Evolutionary conservation across 1,284 basidiomycete genomes (phyloP).

Genomic region (Marasmius oreades): DNA sequence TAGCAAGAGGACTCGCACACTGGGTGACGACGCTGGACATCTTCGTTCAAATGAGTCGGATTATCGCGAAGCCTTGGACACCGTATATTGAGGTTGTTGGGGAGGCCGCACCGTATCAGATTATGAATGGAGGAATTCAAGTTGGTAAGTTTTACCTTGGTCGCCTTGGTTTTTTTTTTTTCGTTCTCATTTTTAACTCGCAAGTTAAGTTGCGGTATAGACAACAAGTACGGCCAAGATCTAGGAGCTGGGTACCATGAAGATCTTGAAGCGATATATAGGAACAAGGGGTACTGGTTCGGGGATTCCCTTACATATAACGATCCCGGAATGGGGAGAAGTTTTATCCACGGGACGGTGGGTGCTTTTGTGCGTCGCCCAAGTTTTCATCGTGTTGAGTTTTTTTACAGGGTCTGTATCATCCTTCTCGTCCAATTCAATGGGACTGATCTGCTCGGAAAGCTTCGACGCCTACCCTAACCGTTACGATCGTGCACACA

Average conservation of each 20-base stretch:
- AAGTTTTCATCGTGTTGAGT: not conserved
- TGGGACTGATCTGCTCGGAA: not conserved
- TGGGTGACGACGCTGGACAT: slow-evolving; percentile 69
- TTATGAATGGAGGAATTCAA: slow-evolving; percentile 66
- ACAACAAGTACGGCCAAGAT: slow-evolving; percentile 73
- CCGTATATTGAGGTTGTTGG: slow-evolving; percentile 67
- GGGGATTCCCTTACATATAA: slow-evolving; percentile 75
- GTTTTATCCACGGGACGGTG: slow-evolving; percentile 69
- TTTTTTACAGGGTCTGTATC: slow-evolving; percentile 27
- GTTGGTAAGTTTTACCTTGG: slow-evolving; percentile 42
- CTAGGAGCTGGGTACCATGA: slow-evolving; percentile 61
- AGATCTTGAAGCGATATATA: slow-evolving; percentile 57
- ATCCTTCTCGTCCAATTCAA: not conserved
- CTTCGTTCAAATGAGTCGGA: slow-evolving; percentile 69
- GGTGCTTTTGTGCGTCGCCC: slow-evolving; percentile 13
- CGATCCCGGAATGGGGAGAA: slow-evolving; percentile 53
- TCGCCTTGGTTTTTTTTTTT: not conserved
- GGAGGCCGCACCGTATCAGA: slow-evolving; percentile 61
- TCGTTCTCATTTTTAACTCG: too few relatives aligned
- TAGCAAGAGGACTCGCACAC: slow-evolving; percentile 75
- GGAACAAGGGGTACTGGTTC: slow-evolving; percentile 42
- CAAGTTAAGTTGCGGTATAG: slow-evolving; percentile 32
- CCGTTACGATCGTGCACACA: slow-evolving; percentile 70
- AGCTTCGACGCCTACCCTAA: slow-evolving; percentile 68
- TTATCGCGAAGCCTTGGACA: slow-evolving; percentile 65